phyloP scores from a whole-genome alignment of 2,329 filamentous ascomycete genomes.

The Fusarium fracticaudum region DNA sequence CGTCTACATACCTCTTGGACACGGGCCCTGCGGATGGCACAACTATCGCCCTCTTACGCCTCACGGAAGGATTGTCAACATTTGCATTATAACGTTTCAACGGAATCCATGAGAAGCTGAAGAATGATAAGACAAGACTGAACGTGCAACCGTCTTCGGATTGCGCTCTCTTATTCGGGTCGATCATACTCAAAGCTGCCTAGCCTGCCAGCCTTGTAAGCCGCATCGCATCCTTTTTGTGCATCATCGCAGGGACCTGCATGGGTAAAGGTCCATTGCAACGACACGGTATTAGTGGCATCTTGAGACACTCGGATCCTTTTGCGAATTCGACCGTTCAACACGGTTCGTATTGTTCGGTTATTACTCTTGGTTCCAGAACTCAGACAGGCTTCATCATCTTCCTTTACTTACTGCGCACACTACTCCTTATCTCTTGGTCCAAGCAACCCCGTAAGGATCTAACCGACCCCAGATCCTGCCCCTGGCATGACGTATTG shows the following conservation, averaged over 20 bases:
- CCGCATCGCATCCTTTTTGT: constrained; percentile 15
- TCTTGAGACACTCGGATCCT: background rate
- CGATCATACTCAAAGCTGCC: constrained; percentile 6
- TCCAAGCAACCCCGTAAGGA: constrained; percentile 4
- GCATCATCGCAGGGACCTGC: background rate
- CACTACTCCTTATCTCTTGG: background rate
- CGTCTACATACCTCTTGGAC: background rate
- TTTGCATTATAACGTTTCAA: background rate
- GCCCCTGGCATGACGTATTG: constrained; percentile 3
- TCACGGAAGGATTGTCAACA: background rate
- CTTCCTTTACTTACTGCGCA: background rate
- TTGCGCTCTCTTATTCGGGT: constrained; percentile 29
- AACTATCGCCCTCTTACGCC: background rate
- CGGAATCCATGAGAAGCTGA: constrained; percentile 9
- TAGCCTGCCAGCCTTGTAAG: constrained; percentile 14
- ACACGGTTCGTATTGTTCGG: background rate
- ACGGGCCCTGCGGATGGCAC: background rate
- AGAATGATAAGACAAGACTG: background rate
- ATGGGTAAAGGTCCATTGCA: constrained; percentile 7
- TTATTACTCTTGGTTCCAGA: background rate
- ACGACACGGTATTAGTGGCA: constrained; percentile 18
- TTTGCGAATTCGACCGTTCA: background rate
- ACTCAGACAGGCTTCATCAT: constrained; percentile 1
- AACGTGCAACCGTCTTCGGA: constrained; percentile 1
- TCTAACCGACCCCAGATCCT: constrained; percentile 15